These are phyloP conservation scores for Apocynum venetum DNA, from an alignment of 257 asterid genomes.

Conservation along the genomic window DNA sequence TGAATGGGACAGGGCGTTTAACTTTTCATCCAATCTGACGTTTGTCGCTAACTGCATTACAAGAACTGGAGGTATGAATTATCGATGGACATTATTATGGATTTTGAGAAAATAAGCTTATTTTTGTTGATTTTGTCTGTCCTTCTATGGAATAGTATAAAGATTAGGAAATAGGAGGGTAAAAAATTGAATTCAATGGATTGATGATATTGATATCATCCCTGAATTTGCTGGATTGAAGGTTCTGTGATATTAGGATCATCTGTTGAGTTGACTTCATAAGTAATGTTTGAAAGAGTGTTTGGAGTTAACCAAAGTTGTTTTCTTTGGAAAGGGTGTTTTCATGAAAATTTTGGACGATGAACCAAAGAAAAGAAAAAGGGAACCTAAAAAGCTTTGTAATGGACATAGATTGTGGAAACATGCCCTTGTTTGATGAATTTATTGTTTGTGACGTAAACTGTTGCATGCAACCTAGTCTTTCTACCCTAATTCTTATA, in stretches of 20 bases:
- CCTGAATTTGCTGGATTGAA: background rate
- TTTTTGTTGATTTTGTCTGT: background rate
- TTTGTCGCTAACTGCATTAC: constrained; percentile 64
- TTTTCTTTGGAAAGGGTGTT: background rate
- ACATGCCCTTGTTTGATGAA: background rate
- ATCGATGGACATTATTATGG: background rate
- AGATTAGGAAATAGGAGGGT: constrained; percentile 2
- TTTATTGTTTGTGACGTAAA: background rate
- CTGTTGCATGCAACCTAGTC: constrained; percentile 3
- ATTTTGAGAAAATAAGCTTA: background rate
- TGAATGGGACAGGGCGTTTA: constrained; percentile 71
- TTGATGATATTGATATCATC: background rate
- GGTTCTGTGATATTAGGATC: background rate
- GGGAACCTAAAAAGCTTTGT: background rate
- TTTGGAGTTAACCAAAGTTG: background rate
- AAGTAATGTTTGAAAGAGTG: background rate
- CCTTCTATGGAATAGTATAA: background rate
- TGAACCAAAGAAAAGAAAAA: background rate
- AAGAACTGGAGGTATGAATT: constrained; percentile 41
- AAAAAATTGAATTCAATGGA: background rate
- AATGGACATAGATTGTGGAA: background rate
- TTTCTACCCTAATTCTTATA: constrained; percentile 3
- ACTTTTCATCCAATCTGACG: constrained; percentile 51
- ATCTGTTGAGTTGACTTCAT: background rate
- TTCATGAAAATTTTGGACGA: background rate